phyloP scores from a whole-genome alignment of 169 alveolate species.

The Plasmodium knowlesi region DNA sequence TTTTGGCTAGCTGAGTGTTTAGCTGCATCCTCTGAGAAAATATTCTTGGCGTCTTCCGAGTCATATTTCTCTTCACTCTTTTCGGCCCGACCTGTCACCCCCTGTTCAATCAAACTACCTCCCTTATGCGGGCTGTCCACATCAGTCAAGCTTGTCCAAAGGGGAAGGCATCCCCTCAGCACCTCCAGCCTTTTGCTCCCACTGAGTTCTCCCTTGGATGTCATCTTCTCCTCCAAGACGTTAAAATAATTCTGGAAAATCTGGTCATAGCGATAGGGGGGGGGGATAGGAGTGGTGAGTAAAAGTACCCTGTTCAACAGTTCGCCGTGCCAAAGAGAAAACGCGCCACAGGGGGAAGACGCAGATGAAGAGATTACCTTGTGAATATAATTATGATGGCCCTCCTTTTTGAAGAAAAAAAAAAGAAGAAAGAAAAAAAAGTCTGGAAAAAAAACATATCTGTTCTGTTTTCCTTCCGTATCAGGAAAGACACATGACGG shows the following conservation, averaged over 20 bases:
- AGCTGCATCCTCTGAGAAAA: background rate
- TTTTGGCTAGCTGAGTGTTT: background rate
- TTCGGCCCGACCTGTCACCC: background rate
- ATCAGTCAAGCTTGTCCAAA: background rate
- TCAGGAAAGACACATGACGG: background rate
- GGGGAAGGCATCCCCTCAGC: background rate
- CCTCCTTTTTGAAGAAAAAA: conserved; percentile 23
- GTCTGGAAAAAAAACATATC: conserved; percentile 10
- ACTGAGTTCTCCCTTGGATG: background rate
- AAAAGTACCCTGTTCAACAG: background rate
- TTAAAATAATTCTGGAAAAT: conserved; percentile 31
- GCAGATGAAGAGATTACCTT: background rate
- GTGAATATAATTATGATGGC: background rate
- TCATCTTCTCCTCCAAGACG: conserved; percentile 11
- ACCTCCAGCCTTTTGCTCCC: background rate
- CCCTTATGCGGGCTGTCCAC: background rate
- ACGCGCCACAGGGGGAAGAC: background rate
- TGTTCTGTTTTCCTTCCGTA: background rate
- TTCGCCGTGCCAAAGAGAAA: background rate
- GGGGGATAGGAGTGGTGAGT: background rate
- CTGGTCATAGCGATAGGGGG: background rate
- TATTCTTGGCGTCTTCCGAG: background rate
- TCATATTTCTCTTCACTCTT: background rate
- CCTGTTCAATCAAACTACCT: background rate
- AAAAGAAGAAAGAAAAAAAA: conserved; percentile 56